phyloP scores from a whole-genome alignment of 2,329 filamentous ascomycete species.

The Phialophora expanda region DNA sequence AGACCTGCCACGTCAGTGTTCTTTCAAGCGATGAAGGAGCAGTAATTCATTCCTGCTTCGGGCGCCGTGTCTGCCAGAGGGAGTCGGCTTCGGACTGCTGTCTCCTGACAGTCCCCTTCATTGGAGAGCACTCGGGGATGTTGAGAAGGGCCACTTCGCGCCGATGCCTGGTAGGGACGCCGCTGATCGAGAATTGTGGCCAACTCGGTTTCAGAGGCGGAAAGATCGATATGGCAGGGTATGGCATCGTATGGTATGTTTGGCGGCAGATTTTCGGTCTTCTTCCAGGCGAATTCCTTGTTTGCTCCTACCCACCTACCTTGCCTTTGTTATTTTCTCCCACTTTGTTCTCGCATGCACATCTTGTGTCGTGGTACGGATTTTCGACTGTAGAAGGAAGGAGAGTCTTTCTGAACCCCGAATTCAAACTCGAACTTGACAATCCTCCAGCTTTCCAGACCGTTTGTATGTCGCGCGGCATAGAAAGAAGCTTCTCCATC shows the following conservation, averaged over 20 bases:
- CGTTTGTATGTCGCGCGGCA: conserved; percentile 71
- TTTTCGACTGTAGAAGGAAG: conserved; percentile 53
- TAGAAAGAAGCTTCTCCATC: conserved; percentile 45
- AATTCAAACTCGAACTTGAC: conserved; percentile 47
- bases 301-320: not conserved
- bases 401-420: conserved; percentile 83
- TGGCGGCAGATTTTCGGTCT: not conserved
- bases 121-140: not conserved
- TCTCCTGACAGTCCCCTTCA: not conserved
- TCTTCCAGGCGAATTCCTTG: not conserved
- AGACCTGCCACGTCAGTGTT: not conserved
- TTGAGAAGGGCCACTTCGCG: not conserved
- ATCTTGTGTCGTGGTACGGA: not conserved
- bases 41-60: not conserved
- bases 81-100: not conserved
- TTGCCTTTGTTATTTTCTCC: not conserved
- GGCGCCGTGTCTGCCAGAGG: not conserved
- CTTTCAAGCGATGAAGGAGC: not conserved
- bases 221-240: not conserved
- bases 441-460: conserved; percentile 79
- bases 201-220: too few species aligned
- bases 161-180: not conserved
- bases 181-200: not conserved
- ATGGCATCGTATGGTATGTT: not conserved
- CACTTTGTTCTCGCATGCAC: not conserved